Evolutionary conservation across 192 early-diverging fungal genomes (phyloP).

Genomic region (Mortierella hygrophila): DNA sequence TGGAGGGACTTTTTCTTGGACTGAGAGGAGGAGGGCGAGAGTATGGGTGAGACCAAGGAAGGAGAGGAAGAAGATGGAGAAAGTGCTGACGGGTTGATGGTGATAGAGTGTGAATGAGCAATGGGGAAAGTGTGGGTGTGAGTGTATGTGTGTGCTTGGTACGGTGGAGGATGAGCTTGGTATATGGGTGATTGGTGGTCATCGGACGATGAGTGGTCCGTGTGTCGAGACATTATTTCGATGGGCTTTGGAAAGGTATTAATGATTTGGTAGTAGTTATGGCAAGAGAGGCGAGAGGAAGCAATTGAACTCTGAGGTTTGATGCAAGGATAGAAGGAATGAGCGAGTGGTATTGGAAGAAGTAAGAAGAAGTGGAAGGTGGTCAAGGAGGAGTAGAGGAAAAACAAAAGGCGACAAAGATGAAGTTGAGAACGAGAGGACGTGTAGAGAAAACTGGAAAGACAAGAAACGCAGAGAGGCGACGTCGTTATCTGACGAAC

Average conservation of each 20-base stretch:
- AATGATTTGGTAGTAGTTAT: not conserved
- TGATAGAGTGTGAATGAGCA: not conserved
- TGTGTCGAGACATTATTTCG: conserved; percentile 3
- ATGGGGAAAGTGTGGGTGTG: not conserved
- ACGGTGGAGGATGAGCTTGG: conserved; percentile 7
- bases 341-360: too few relatives aligned
- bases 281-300: too few relatives aligned
- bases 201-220: not conserved
- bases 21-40: not conserved
- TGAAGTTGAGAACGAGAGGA: not conserved
- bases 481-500: not conserved
- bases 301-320: too few relatives aligned
- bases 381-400: not conserved
- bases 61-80: not conserved
- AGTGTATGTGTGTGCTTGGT: not conserved
- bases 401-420: not conserved
- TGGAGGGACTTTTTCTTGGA: conserved; percentile 28
- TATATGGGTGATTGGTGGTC: conserved; percentile 11
- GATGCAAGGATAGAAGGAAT: too few relatives aligned
- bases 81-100: not conserved
- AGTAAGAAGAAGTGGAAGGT: too few relatives aligned
- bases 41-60: not conserved
- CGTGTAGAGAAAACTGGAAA: not conserved
- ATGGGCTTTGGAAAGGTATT: not conserved
- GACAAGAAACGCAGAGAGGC: not conserved